Evolutionary conservation across 2,329 filamentous ascomycete genomes (phyloP).

Genomic region (Diaporthe velutina): DNA sequence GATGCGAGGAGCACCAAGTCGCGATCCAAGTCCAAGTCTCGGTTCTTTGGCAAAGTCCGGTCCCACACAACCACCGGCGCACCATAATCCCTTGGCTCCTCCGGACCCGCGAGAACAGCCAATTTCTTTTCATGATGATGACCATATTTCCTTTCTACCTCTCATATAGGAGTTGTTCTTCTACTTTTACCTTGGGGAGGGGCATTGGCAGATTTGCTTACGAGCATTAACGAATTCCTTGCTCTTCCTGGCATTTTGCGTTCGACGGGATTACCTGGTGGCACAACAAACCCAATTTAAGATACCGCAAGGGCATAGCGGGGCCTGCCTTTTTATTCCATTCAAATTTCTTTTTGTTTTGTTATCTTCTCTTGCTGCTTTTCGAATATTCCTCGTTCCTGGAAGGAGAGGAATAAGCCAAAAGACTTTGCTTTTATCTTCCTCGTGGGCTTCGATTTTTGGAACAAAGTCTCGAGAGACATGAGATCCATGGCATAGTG

Average conservation of each 20-base stretch:
- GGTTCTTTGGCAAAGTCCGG: slow-evolving; percentile 66
- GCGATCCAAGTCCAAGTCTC: slow-evolving; percentile 81
- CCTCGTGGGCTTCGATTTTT: slow-evolving; percentile 7
- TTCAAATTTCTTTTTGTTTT: background rate
- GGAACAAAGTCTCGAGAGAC: slow-evolving; percentile 5
- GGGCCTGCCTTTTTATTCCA: slow-evolving; percentile 35
- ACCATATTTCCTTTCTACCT: slow-evolving; percentile 33
- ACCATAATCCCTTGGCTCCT: slow-evolving; percentile 31
- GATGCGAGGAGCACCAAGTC: slow-evolving; percentile 68
- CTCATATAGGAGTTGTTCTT: slow-evolving; percentile 35
- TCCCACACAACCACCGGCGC: slow-evolving; percentile 40
- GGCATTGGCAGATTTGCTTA: slow-evolving; percentile 34
- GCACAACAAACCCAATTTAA: slow-evolving; percentile 33
- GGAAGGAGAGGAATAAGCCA: slow-evolving; percentile 6
- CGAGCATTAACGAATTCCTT: slow-evolving; percentile 39
- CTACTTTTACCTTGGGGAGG: slow-evolving; percentile 23
- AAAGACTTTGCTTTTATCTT: slow-evolving; percentile 8
- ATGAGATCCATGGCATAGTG: slow-evolving; percentile 24
- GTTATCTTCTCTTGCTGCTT: slow-evolving; percentile 5
- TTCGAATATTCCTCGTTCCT: slow-evolving; percentile 10
- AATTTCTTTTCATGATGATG: slow-evolving; percentile 37
- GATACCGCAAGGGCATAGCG: slow-evolving; percentile 41
- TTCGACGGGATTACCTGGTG: slow-evolving; percentile 34
- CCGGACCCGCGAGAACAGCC: background rate
- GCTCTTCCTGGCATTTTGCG: slow-evolving; percentile 39